These are phyloP conservation scores for Microdochium bolleyi DNA, from an alignment of 2,329 filamentous ascomycete genomes.

Conservation along the genomic window DNA sequence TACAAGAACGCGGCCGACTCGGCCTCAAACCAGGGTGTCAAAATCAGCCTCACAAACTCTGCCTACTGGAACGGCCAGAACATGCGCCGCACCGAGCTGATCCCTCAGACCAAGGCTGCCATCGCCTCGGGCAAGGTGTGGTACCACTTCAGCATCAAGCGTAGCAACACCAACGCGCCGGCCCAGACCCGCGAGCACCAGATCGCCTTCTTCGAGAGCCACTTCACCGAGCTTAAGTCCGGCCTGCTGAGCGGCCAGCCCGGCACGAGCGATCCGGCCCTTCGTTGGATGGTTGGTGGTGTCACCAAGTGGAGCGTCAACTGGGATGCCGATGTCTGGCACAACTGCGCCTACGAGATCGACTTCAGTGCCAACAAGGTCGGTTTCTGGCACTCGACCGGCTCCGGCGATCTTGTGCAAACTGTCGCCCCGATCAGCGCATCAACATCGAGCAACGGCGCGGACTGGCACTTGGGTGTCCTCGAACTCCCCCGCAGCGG, in stretches of 20 bases:
- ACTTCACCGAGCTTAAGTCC: constrained; percentile 69
- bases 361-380: constrained; percentile 57
- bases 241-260: constrained; percentile 47
- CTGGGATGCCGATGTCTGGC: constrained; percentile 58
- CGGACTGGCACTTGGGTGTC: constrained; percentile 66
- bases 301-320: constrained; percentile 54
- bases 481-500: constrained; percentile 54
- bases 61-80: constrained; percentile 65
- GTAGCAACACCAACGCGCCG: constrained; percentile 50
- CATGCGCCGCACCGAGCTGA: constrained; percentile 68
- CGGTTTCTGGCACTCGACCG: constrained; percentile 63
- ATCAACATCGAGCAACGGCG: constrained; percentile 56
- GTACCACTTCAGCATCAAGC: constrained; percentile 66
- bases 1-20: constrained; percentile 61
- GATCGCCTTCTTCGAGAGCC: constrained; percentile 54
- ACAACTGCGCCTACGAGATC: constrained; percentile 69
- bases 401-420: constrained; percentile 45
- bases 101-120: constrained; percentile 58
- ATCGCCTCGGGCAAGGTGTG: constrained; percentile 60
- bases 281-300: constrained; percentile 58
- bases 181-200: constrained; percentile 60
- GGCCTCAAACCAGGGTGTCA: constrained; percentile 54
- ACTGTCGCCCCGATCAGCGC: constrained; percentile 52
- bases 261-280: constrained; percentile 37
- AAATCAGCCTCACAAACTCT: constrained; percentile 56